A percentile compares a stretch with the other conserved stretches of the same genome.
Evolutionary conservation across 2,329 filamentous ascomycete genomes (phyloP).

Genomic region (Colletotrichum scovillei): DNA sequence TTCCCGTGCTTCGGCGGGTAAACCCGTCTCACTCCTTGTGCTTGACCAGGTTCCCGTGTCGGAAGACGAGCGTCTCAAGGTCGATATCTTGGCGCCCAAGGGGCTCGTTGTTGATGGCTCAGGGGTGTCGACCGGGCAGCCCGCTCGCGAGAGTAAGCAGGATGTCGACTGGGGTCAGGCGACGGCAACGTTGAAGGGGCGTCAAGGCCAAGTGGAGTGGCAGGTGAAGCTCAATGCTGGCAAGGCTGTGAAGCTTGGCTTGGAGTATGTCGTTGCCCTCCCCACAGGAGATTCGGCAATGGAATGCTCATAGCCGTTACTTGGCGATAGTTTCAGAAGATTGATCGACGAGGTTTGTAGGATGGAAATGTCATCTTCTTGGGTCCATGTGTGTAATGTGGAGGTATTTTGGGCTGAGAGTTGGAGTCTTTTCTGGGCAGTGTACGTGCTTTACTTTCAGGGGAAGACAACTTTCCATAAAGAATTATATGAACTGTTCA

Average conservation of each 20-base stretch:
- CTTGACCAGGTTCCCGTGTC: constrained; percentile 72
- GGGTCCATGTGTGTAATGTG: background rate
- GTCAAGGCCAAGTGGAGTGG: constrained; percentile 67
- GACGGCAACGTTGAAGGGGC: constrained; percentile 63
- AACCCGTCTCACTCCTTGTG: constrained; percentile 60
- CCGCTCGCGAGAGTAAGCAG: constrained; percentile 43
- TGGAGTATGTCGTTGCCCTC: constrained; percentile 72
- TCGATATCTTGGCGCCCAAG: constrained; percentile 61
- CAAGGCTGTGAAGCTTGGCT: constrained; percentile 63
- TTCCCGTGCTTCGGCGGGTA: constrained; percentile 51
- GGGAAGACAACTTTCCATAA: no score
- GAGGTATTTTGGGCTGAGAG: background rate
- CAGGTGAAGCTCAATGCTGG: constrained; percentile 68
- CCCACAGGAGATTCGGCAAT: constrained; percentile 61
- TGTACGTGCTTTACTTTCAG: no score
- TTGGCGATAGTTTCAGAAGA: background rate
- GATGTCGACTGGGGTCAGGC: constrained; percentile 65
- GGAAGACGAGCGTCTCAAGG: constrained; percentile 67
- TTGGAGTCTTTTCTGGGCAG: background rate
- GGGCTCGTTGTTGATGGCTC: constrained; percentile 56
- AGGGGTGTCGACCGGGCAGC: constrained; percentile 48
- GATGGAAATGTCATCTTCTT: background rate
- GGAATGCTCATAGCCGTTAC: constrained; percentile 29
- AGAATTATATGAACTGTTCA: no score
- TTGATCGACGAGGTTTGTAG: no score